Base-by-base conservation (phyloP, 1,284 basidiomycete species). In the Mycena sp. region DNA sequence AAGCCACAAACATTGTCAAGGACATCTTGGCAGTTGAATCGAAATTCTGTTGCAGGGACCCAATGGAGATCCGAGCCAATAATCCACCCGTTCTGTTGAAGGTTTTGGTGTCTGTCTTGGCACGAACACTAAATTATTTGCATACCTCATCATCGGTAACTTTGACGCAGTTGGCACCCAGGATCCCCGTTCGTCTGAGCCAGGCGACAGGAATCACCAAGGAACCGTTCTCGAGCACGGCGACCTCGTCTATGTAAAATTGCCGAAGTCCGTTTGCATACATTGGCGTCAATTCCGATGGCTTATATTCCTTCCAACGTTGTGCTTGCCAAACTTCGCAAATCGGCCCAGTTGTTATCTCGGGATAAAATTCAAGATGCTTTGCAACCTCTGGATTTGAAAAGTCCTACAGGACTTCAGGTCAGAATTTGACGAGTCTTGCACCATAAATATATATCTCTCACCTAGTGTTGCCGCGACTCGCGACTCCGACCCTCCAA, bases 291-390 rank as follows among this genome's bases (percentile, higher is more conserved):
- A 70, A 46, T 23, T 71, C 44, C 0, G 59, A 58, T 1, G 67
- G 64, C 2, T 48, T 35, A 44, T 54, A 70, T 21, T 75, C 70
- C 46, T 63, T 67, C 72, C 72, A 75, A 2, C 65, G 60, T 26
- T 68, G 57, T 0, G 68, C 68, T 41, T 75, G 72, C 72, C 72
- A 75, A 0, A 69, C 69, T 43, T 75, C 74, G 0, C 68, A 69
- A n/a, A 72, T 59, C 0, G 59, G 51, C 6, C 69, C 70, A 21
- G 38, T 50, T 11, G 30, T 35, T 29, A 68, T 67, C 44, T 72
- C 69, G 21, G 72, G 71, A 65, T 73, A 73, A 37, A 71, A 63
- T 4, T 69, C 55, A 6, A 72, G 53, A 41, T 53, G 32, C 21
- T 41, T 19, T 38, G 51, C 51, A 25, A 41, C 26, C 21, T 40